A percentile compares a stretch with the other conserved stretches of the same genome.
These are phyloP conservation scores for Diaporthe sp. DNA, from an alignment of 2,329 filamentous ascomycete species.

Conservation along the genomic window DNA sequence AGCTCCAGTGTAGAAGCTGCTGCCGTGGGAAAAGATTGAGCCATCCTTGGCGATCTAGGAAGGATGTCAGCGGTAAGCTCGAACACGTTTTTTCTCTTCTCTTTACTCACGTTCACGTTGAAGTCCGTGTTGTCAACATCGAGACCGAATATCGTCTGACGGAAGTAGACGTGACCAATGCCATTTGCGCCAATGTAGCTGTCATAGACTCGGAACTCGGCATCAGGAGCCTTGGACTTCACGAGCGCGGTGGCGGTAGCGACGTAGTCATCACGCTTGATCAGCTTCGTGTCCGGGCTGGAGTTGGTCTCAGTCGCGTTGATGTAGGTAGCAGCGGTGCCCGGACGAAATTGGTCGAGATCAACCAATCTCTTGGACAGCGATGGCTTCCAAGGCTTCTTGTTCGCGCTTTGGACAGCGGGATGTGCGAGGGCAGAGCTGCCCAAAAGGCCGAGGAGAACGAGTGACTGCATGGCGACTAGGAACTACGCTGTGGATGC, in stretches of 20 bases:
- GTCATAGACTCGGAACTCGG: conserved; percentile 65
- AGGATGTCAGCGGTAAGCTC: conserved; percentile 1
- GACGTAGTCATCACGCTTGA: conserved; percentile 55
- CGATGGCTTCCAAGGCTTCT: conserved; percentile 35
- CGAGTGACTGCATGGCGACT: conserved; percentile 34
- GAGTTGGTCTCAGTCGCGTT: conserved; percentile 47
- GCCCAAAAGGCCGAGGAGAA: conserved; percentile 35
- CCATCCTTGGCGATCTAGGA: conserved; percentile 65
- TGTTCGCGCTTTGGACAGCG: neutral
- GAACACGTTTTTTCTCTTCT: conserved; percentile 28
- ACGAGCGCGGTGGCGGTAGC: conserved; percentile 61
- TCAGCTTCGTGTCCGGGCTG: conserved; percentile 45
- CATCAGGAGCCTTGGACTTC: conserved; percentile 53
- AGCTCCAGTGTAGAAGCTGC: conserved; percentile 60
- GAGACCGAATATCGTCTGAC: conserved; percentile 69
- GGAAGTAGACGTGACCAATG: conserved; percentile 71
- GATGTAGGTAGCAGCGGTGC: conserved; percentile 49
- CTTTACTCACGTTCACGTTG: conserved; percentile 68
- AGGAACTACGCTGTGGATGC: conserved; percentile 10
- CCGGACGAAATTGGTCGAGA: conserved; percentile 51
- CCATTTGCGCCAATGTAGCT: conserved; percentile 69
- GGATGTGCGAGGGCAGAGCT: conserved; percentile 35
- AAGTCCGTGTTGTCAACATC: conserved; percentile 74
- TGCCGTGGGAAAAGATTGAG: conserved; percentile 70
- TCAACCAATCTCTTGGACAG: conserved; percentile 48